These are phyloP conservation scores for Sordaria brevicollis DNA, from an alignment of 495 filamentous ascomycete species.

Conservation along the genomic window DNA sequence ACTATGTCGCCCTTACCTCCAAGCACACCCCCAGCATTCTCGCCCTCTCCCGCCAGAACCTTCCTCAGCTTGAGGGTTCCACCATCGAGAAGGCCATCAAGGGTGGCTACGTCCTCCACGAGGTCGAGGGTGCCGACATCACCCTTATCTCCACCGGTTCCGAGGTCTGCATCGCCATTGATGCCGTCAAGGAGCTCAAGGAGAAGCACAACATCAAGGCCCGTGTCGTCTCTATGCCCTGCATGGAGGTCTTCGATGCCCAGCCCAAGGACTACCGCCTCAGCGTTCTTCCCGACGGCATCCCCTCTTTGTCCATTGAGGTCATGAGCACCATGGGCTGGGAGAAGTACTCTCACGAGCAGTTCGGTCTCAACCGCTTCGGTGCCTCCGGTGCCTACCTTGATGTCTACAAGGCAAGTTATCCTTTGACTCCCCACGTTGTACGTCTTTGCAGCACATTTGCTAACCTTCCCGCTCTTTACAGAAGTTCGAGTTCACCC, in stretches of 20 bases:
- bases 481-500: constrained; percentile 98
- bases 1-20: constrained; percentile 88
- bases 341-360: constrained; percentile 98
- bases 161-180: constrained; percentile 88
- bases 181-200: constrained; percentile 81
- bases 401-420: constrained; percentile 85
- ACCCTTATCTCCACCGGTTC: constrained; percentile 93
- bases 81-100: constrained; percentile 78
- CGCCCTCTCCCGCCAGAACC: constrained; percentile 94
- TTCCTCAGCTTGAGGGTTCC: constrained; percentile 92
- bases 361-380: constrained; percentile 98
- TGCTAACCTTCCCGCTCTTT: constrained; percentile 11
- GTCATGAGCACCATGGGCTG: constrained; percentile 87
- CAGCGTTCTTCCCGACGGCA: constrained; percentile 82
- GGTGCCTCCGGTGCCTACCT: constrained; percentile 95
- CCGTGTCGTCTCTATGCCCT: constrained; percentile 91
- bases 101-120: constrained; percentile 86
- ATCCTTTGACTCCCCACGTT: neutral
- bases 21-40: constrained; percentile 87
- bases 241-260: constrained; percentile 93
- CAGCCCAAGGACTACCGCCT: constrained; percentile 92
- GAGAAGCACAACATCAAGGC: constrained; percentile 81
- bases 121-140: constrained; percentile 72
- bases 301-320: constrained; percentile 89
- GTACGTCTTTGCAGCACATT: neutral